Conservation (phyloP, 768 basidiomycete species). For the Phanerodontia chrysosporium region DNA sequence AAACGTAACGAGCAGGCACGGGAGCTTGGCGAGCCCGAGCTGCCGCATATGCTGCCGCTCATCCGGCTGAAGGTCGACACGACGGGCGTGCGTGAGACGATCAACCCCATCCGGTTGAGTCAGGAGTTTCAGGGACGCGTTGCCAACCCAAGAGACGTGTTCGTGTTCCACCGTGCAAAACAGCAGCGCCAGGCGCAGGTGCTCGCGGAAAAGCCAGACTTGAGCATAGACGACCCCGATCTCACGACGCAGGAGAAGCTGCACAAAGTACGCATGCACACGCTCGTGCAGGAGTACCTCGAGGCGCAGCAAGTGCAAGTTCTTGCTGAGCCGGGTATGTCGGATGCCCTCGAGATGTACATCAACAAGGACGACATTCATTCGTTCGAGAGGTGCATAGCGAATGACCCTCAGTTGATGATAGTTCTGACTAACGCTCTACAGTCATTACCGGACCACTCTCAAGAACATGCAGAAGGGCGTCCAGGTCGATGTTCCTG, state of each 20-base stretch:
- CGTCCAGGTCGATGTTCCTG: constrained; percentile 59
- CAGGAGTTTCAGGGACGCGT: constrained; percentile 89
- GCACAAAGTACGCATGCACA: constrained; percentile 78
- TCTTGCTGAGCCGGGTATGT: constrained; percentile 85
- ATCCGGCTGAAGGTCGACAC: constrained; percentile 89
- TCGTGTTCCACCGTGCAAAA: constrained; percentile 86
- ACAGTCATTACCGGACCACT: background rate
- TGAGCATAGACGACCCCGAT: constrained; percentile 75
- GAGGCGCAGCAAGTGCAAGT: constrained; percentile 91
- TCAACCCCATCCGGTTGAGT: constrained; percentile 95
- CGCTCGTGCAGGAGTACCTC: constrained; percentile 88
- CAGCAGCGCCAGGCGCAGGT: constrained; percentile 57
- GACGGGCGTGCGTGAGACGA: constrained; percentile 84
- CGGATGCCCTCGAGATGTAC: constrained; percentile 89
- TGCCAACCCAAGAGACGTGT: constrained; percentile 91
- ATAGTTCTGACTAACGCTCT: background rate
- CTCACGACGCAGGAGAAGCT: constrained; percentile 68
- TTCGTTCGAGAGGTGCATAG: constrained; percentile 81
- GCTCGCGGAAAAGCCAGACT: constrained; percentile 69
- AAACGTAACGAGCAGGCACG: constrained; percentile 62
- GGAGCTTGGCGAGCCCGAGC: constrained; percentile 56
- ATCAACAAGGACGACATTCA: constrained; percentile 97
- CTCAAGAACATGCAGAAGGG: constrained; percentile 63
- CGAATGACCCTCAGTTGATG: background rate
- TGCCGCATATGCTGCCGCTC: constrained; percentile 78